phyloP scores from a whole-genome alignment of 805 yeast species.

The Myxozyma geophila region DNA sequence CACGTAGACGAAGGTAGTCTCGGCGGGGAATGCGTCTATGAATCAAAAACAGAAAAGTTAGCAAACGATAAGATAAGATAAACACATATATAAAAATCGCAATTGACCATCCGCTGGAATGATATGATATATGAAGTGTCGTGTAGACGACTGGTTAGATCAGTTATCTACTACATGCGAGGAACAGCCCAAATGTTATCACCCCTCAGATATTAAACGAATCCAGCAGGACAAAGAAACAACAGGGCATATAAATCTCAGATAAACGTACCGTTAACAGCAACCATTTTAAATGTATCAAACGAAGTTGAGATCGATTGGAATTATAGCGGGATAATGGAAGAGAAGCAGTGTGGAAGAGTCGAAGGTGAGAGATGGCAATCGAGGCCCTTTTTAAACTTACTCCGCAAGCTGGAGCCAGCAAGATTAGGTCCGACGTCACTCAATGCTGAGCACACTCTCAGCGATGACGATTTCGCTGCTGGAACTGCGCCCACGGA shows the following conservation, averaged over 20 bases:
- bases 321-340: not conserved
- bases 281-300: conserved; percentile 12
- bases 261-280: conserved; percentile 11
- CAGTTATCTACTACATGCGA: not conserved
- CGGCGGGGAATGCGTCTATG: conserved; percentile 43
- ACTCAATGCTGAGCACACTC: too few species aligned
- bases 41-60: not conserved
- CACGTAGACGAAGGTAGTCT: conserved; percentile 44
- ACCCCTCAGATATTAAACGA: not conserved
- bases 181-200: not conserved
- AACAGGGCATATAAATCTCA: not conserved
- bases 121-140: not conserved
- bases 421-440: not conserved
- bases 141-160: not conserved
- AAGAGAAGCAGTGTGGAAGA: not conserved
- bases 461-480: too few species aligned
- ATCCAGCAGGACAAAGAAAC: not conserved
- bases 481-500: too few species aligned
- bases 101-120: not conserved
- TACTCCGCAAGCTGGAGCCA: not conserved
- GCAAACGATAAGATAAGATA: not conserved
- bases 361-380: not conserved
- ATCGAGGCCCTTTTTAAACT: conserved; percentile 7
- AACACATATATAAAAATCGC: not conserved
- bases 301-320: not conserved